Evolutionary conservation across 2,329 filamentous ascomycete genomes (phyloP), one percentile per base, ranked within the genome.

Genomic region (Colletotrichum sp.): DNA sequence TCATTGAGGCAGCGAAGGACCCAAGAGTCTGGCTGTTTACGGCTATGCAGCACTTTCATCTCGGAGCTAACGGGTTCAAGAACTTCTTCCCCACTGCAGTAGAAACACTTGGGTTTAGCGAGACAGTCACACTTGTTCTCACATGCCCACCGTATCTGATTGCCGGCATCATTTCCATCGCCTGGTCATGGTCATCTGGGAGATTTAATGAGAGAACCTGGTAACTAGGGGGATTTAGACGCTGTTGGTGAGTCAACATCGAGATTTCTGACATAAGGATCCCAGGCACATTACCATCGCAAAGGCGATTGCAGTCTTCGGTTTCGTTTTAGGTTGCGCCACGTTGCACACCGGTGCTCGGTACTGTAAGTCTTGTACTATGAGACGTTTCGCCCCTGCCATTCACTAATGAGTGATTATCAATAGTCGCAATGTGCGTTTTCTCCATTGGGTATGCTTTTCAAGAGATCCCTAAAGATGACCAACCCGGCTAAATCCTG

Each of bases 21-120:
- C 85, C 84, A 16, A 84, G 85, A 60, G 82, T 87, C 3, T 89
- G 86, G 83, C 78, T 89, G 4, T 85, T 88, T 66, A 84, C 83
- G 5, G 80, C 87, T 59, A 88, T 89, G 86, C 86, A 88, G 72
- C 87, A 88, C 72, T 85, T 86, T 78, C 87, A 89, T 8, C 55
- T 77, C 0, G 70, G 73, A 0, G 82, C 81, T 8, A 82, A 82
- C 27, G 80, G 81, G 0, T 83, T 83, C 78, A 83, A 82, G 61
- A 83, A 82, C 64, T 82, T 82, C 60, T 78, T 81, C 13, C 81
- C 81, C 0, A 81, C 78, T 0, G 76, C 77, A 0, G 70, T 77
- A 2, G 25, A 83, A 77, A 86, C 82, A 6, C 83, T 86, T 1
- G 84, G 84, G 0, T 88, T 86, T 79, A 81, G 79, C 52, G 81